Percentiles rank a stretch among this genome's conserved stretches.
Evolutionary conservation across 352 stramenopile species (phyloP).

Genomic region (Stramenopiles sp.): DNA sequence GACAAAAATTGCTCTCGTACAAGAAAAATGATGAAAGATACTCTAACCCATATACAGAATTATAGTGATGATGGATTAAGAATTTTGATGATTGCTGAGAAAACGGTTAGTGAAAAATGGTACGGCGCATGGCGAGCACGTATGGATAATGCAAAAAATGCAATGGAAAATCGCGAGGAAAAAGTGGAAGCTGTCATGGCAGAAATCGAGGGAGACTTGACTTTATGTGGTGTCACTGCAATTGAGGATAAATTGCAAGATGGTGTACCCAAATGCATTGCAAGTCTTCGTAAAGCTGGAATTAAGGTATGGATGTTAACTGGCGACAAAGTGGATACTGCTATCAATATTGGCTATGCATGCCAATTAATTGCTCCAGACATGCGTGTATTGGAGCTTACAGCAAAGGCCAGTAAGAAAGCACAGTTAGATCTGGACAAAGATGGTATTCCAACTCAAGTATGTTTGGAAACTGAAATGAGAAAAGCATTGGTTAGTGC

Average conservation of each 20-base stretch:
- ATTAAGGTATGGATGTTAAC: constrained; percentile 91
- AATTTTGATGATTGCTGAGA: background rate
- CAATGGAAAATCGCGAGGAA: constrained; percentile 18
- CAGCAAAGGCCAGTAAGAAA: constrained; percentile 27
- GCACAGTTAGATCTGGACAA: constrained; percentile 9
- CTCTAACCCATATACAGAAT: background rate
- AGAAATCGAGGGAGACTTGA: constrained; percentile 30
- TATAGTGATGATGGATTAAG: background rate
- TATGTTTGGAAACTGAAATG: background rate
- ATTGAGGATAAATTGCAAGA: constrained; percentile 80
- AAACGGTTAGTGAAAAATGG: background rate
- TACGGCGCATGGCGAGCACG: background rate
- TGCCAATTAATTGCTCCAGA: constrained; percentile 64
- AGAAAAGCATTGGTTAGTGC: constrained; percentile 17
- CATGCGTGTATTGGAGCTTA: constrained; percentile 61
- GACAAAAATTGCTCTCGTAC: background rate
- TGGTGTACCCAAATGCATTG: constrained; percentile 70
- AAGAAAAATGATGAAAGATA: background rate
- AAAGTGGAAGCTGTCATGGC: constrained; percentile 23
- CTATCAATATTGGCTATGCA: constrained; percentile 57
- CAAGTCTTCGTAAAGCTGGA: constrained; percentile 60
- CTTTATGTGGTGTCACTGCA: constrained; percentile 30
- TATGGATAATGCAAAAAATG: background rate
- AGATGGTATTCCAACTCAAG: background rate
- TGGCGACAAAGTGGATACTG: constrained; percentile 59